These are phyloP conservation scores for Saussurea involucrata DNA, from an alignment of 129 eudicot genomes.

Conservation along the genomic window DNA sequence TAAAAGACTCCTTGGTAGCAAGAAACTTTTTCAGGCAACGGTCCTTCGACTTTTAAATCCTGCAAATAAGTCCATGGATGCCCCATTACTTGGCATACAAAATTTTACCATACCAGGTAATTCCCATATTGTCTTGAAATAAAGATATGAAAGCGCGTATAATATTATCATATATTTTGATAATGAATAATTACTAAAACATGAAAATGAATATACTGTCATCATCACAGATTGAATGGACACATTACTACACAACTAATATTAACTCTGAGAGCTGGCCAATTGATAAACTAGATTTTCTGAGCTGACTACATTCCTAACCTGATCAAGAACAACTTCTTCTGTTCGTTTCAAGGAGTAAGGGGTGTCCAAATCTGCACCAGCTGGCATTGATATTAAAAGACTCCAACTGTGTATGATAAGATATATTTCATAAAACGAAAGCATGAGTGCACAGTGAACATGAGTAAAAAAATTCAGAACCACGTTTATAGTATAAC, in stretches of 20 bases:
- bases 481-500: background rate
- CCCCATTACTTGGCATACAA: background rate
- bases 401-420: conserved; percentile 75
- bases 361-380: conserved; percentile 55
- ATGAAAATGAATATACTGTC: background rate
- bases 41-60: conserved; percentile 60
- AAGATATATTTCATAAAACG: background rate
- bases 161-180: background rate
- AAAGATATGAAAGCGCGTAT: background rate
- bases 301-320: conserved; percentile 18
- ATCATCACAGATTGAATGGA: background rate
- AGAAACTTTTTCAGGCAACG: conserved; percentile 57
- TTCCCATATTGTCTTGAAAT: conserved; percentile 2
- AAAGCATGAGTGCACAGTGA: background rate
- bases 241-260: background rate
- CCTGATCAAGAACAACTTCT: conserved; percentile 74
- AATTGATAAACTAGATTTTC: background rate
- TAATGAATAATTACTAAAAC: background rate
- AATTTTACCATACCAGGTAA: background rate
- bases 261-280: background rate
- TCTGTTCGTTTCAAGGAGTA: conserved; percentile 65
- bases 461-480: background rate
- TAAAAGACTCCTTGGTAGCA: conserved; percentile 90
- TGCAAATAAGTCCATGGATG: conserved; percentile 32
- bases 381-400: conserved; percentile 71